These are phyloP conservation scores for Trametes pubescens DNA, from an alignment of 1,284 basidiomycete species.

Conservation along the genomic window DNA sequence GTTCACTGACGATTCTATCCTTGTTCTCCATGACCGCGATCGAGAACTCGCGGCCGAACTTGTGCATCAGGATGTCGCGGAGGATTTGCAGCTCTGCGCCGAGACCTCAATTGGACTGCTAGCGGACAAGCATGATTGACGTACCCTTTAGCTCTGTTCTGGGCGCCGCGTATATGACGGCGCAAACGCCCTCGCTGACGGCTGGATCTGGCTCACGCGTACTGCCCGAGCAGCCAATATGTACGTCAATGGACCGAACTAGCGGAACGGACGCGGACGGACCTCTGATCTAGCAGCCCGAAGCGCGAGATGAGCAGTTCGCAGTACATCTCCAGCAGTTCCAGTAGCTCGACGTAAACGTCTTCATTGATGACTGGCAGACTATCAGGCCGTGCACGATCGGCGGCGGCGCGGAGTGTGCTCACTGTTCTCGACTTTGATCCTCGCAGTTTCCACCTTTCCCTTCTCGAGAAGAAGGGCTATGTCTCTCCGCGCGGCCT, in stretches of 20 bases:
- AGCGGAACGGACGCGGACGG: conserved; percentile 40
- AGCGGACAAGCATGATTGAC: not conserved
- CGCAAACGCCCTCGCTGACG: conserved; percentile 78
- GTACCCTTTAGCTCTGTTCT: conserved; percentile 90
- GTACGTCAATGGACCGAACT: conserved; percentile 11
- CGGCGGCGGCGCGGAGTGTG: conserved; percentile 25
- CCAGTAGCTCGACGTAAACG: conserved; percentile 85
- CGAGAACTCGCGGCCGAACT: conserved; percentile 88
- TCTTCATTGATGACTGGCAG: conserved; percentile 84
- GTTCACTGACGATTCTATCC: conserved; percentile 80
- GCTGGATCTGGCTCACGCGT: conserved; percentile 85
- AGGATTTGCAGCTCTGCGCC: conserved; percentile 85
- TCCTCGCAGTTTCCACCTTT: conserved; percentile 83
- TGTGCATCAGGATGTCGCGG: conserved; percentile 94
- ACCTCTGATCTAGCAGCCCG: conserved; percentile 88
- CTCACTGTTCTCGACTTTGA: conserved; percentile 84
- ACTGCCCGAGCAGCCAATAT: conserved; percentile 48
- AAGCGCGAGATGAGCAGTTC: conserved; percentile 95
- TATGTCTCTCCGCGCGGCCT: conserved; percentile 82
- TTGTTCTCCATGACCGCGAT: conserved; percentile 84
- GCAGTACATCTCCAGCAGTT: conserved; percentile 93
- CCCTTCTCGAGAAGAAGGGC: conserved; percentile 80
- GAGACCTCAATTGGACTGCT: conserved; percentile 4
- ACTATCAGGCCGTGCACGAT: conserved; percentile 8
- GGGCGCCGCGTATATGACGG: conserved; percentile 91